phyloP scores from a whole-genome alignment of 2,329 filamentous ascomycete species.

The Macroventuria anomochaeta region DNA sequence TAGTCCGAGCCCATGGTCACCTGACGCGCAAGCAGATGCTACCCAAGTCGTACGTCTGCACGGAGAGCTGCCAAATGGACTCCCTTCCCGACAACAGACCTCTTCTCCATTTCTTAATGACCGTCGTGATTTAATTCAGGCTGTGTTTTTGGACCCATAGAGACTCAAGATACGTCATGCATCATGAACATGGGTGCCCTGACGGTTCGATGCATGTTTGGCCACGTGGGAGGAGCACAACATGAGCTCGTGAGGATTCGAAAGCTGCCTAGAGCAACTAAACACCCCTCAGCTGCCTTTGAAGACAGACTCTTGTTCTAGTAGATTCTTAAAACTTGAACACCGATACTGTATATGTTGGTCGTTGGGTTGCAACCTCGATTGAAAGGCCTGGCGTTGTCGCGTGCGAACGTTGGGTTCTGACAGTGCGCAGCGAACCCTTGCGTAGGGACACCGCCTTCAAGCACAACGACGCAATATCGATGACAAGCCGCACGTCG shows the following conservation, averaged over 20 bases:
- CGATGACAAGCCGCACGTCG: not conserved
- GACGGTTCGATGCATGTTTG: slow-evolving; percentile 3
- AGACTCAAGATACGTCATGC: not conserved
- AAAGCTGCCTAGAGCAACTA: not conserved
- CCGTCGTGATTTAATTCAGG: no score
- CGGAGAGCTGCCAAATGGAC: no score
- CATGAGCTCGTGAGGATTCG: not conserved
- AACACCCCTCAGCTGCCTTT: not conserved
- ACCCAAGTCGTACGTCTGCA: no score
- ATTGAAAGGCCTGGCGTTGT: slow-evolving; percentile 7
- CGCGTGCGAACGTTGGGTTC: slow-evolving; percentile 16
- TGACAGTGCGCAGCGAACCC: not conserved
- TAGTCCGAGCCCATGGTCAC: no score
- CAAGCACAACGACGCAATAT: not conserved
- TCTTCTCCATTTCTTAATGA: no score
- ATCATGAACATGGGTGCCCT: slow-evolving; percentile 6
- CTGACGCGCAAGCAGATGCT: no score
- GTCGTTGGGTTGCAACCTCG: slow-evolving; percentile 8
- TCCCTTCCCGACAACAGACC: no score
- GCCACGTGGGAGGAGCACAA: slow-evolving; percentile 4
- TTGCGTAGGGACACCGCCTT: not conserved
- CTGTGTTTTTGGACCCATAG: no score
- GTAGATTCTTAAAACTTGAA: no score
- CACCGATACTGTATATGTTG: no score
- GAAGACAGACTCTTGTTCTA: no score